phyloP scores from a whole-genome alignment of 2,329 filamentous ascomycete genomes.

The Zalaria sp. region DNA sequence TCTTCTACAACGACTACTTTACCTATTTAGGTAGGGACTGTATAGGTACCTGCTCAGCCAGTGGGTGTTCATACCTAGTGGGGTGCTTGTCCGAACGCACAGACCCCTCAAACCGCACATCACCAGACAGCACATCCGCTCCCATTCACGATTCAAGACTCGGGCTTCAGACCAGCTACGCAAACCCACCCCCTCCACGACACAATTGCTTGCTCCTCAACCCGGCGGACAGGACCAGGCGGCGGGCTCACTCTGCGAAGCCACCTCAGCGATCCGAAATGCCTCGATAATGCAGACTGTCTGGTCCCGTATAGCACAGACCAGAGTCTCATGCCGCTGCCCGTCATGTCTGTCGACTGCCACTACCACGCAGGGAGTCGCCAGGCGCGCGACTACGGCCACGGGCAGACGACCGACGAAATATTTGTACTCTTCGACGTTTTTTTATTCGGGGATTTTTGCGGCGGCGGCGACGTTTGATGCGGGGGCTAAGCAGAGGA shows the following conservation, averaged over 20 bases:
- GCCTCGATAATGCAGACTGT: constrained; percentile 47
- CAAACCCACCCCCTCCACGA: too few species aligned
- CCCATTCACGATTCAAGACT: too few species aligned
- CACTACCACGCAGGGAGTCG: constrained; percentile 26
- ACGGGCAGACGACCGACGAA: constrained; percentile 36
- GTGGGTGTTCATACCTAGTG: too few species aligned
- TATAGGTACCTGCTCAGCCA: too few species aligned
- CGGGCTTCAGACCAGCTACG: too few species aligned
- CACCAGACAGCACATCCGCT: not conserved
- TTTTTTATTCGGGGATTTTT: constrained; percentile 54
- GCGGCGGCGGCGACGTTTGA: constrained; percentile 52
- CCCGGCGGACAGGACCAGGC: too few species aligned
- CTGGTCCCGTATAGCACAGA: constrained; percentile 53
- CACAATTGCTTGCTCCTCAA: too few species aligned
- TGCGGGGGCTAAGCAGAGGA: constrained; percentile 42
- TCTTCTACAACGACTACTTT: too few species aligned
- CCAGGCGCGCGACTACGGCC: constrained; percentile 37
- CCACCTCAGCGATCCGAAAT: not conserved
- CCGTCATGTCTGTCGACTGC: constrained; percentile 40
- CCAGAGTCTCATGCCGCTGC: constrained; percentile 48
- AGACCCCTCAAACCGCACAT: too few species aligned
- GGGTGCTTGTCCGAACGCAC: too few species aligned
- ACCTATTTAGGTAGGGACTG: too few species aligned
- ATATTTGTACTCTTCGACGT: constrained; percentile 39
- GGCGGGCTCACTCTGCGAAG: too few species aligned